Base-by-base conservation (phyloP, 306 rosid species). In the Cucumis cinereus region DNA sequence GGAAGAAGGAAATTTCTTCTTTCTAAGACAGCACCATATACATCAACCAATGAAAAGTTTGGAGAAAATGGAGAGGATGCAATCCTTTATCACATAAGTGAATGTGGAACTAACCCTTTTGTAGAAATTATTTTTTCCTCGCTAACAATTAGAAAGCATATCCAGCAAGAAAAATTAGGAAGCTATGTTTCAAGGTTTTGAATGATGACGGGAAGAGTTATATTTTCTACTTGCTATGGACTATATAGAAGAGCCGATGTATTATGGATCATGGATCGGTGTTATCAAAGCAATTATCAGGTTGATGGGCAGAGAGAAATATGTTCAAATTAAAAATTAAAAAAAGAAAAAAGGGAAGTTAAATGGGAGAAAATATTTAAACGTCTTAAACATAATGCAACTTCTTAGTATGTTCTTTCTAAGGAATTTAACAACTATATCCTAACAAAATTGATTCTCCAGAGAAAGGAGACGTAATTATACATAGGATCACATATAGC, bases 391-490 rank as follows among this genome's bases (percentile, higher is more conserved):
- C 19, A 60, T 15, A 6, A 60, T 60, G 19, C 1, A 2, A 22
- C 41, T 61, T 61, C 68, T 61, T 30, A 20, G 68, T 28, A 61
- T 15, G 67, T 28, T 60, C 66, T 58, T 56, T 22, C 38, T 28
- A 60, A 14, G 67, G 40, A 60, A 60, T 60, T 60, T 15, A 60
- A 17, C 12, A 28, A 15, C 41, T 28, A 15, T 60, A 14, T 15
- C 30, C 19, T 28, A 14, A 61, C 40, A 15, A 14, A 61, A 28
- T 61, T 7, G 17, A 58, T 23, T 24, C 19, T 56, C 91, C 98
- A 93, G 98, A 59, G 96, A 95, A 93, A 93, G 98, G 98, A 93
- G 97, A 90, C 90, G 90, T 86, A 86, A 71, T 23, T 45, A 4
- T 9, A 20, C n/a, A 58, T 15, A n/a, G 81, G 96, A 88, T 90